Evolutionary conservation across 1,139 yeast species (phyloP), one percentile per base, ranked within the genome.

Genomic region (Pichia sp.): DNA sequence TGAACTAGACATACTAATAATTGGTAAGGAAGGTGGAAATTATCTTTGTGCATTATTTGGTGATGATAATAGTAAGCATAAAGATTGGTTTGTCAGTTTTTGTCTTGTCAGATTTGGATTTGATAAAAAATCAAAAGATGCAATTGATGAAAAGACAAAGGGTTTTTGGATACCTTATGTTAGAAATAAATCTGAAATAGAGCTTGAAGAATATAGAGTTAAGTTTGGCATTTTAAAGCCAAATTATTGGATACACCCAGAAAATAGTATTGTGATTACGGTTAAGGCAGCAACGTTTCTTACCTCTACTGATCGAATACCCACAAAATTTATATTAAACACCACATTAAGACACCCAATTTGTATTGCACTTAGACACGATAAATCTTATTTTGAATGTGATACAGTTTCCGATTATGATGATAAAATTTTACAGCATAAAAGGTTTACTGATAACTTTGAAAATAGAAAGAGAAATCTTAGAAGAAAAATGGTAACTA

Each of bases 71-170:
- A 46, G 46, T 30, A 51, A 42, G 42, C 50, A 47, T 25, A 62
- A 48, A 28, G 53, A 56, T 16, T 44, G 64, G 45, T 79, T 77
- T 55, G 64, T 79, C 58, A 80, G 95, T 22, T 84, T 93, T 56
- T 86, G 96, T 60, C 77, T 80, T 42, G 88, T 90, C 42, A 95
- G 96, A 0, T 90, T 91, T 63, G 98, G 98, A 0, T 81, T 93
- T 58, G 79, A 87, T 11, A 68, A 71, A 5, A 77, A 74, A 1
- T 93, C 86, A 53, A 83, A 76, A 57, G 77, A 77, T 42, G 73
- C 73, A 50, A 83, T 93, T 39, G 80, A 79, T 44, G 72, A 81
- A 28, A 55, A 72, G 13, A 81, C 95, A 0, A 69, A 73, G 41
- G 83, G 81, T 1, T 76, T 79, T 56, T 88, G 96, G 96, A 72